A percentile compares a stretch with the other conserved stretches of the same genome.
Conservation (phyloP, 805 yeast species). For the Candida adriatica region DNA sequence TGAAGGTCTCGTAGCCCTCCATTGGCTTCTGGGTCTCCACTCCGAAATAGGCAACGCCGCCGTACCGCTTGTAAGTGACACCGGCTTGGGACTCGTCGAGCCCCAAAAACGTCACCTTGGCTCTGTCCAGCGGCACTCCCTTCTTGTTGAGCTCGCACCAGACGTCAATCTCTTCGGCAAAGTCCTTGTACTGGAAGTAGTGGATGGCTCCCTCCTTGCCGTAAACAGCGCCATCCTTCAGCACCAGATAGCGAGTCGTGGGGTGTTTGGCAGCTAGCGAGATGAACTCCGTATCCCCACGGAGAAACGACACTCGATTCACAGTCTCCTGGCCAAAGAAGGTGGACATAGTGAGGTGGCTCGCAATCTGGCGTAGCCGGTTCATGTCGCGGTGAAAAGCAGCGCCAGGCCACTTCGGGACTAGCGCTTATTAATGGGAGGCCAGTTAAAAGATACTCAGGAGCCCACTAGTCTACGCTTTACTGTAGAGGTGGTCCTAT, state of each 20-base stretch:
- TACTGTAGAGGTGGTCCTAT: too few relatives aligned
- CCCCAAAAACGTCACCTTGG: slow-evolving; percentile 42
- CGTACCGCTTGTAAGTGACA: slow-evolving; percentile 38
- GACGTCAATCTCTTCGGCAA: slow-evolving; percentile 8
- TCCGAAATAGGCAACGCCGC: slow-evolving; percentile 60
- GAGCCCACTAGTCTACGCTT: too few relatives aligned
- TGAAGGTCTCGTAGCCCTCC: not conserved
- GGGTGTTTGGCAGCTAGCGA: slow-evolving; percentile 32
- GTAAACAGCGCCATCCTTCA: slow-evolving; percentile 23
- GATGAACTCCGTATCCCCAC: slow-evolving; percentile 45
- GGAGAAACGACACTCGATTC: slow-evolving; percentile 51
- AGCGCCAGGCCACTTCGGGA: too few relatives aligned
- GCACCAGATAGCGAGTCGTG: slow-evolving; percentile 35
- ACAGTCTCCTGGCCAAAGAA: slow-evolving; percentile 45
- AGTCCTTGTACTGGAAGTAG: slow-evolving; percentile 14
- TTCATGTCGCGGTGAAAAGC: too few relatives aligned
- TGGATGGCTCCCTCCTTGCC: slow-evolving; percentile 6
- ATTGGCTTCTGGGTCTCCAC: slow-evolving; percentile 20
- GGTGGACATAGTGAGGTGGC: slow-evolving; percentile 2
- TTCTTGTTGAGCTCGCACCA: slow-evolving; percentile 11
- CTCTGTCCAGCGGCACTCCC: slow-evolving; percentile 24
- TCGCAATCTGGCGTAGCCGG: slow-evolving; percentile 3
- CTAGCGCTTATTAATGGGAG: too few relatives aligned
- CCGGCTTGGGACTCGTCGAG: slow-evolving; percentile 34
- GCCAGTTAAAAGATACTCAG: too few relatives aligned